Percentiles rank a stretch among this genome's conserved stretches.
phyloP scores from a whole-genome alignment of 208 protist species.

The Acanthamoeba quina region DNA sequence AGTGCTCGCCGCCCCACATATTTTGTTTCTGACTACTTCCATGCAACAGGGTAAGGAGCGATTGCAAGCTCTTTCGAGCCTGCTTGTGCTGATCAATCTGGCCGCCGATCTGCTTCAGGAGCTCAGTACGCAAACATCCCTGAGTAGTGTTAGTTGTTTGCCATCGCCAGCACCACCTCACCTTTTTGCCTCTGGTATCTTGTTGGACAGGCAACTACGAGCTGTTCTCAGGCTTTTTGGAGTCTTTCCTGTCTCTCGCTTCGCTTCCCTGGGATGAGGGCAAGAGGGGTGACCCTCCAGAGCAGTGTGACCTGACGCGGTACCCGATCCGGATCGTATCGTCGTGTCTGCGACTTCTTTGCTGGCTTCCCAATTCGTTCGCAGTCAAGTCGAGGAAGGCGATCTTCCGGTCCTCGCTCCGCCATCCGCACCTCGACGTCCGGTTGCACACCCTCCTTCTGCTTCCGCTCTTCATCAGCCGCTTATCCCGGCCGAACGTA shows the following conservation, averaged over 20 bases:
- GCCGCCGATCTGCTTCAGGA: slow-evolving; percentile 22
- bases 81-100: background rate
- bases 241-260: slow-evolving; percentile 25
- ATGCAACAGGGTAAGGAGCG: background rate
- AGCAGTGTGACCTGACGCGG: background rate
- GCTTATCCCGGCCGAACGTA: background rate
- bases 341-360: slow-evolving; percentile 33
- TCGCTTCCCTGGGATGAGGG: background rate
- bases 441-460: background rate
- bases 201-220: background rate
- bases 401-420: slow-evolving; percentile 23
- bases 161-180: background rate
- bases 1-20: background rate
- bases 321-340: slow-evolving; percentile 1
- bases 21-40: background rate
- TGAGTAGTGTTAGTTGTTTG: no score
- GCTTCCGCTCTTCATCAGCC: slow-evolving; percentile 60
- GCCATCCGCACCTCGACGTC: slow-evolving; percentile 6
- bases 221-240: slow-evolving; percentile 45
- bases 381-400: slow-evolving; percentile 10
- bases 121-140: background rate
- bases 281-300: background rate
- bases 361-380: slow-evolving; percentile 47
- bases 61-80: background rate
- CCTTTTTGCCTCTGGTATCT: background rate